phyloP scores from a whole-genome alignment of 75 land plant species.

The Selaginella tamariscina region DNA sequence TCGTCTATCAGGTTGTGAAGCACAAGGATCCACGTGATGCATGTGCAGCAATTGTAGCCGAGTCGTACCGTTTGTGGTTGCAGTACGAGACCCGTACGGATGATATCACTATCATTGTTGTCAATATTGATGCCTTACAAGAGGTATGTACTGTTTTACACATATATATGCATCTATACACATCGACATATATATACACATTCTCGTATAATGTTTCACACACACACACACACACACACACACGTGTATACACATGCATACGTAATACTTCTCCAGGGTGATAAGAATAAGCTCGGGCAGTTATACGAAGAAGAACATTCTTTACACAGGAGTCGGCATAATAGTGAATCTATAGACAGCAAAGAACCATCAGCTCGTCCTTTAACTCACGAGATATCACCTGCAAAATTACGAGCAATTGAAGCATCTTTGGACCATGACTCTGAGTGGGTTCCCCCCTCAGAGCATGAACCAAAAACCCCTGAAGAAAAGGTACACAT shows the following conservation, averaged over 20 bases:
- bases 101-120: slow-evolving; percentile 94
- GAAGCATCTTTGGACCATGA: slow-evolving; percentile 81
- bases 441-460: slow-evolving; percentile 55
- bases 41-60: slow-evolving; percentile 97
- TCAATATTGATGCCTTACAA: slow-evolving; percentile 53
- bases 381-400: slow-evolving; percentile 64
- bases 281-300: no score
- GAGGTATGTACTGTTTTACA: slow-evolving; percentile 24
- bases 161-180: background rate
- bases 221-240: no score
- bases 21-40: slow-evolving; percentile 94
- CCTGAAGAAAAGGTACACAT: slow-evolving; percentile 54
- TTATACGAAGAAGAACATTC: no score
- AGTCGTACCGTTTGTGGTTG: slow-evolving; percentile 87
- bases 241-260: no score
- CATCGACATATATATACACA: no score
- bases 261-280: no score
- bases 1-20: slow-evolving; percentile 47
- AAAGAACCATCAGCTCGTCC: slow-evolving; percentile 35
- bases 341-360: background rate
- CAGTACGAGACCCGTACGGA: slow-evolving; percentile 98
- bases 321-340: no score
- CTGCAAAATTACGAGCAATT: slow-evolving; percentile 66
- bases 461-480: slow-evolving; percentile 52
- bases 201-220: no score